These are phyloP conservation scores for Calvatia gigantea DNA, from an alignment of 768 basidiomycete species.

Conservation along the genomic window DNA sequence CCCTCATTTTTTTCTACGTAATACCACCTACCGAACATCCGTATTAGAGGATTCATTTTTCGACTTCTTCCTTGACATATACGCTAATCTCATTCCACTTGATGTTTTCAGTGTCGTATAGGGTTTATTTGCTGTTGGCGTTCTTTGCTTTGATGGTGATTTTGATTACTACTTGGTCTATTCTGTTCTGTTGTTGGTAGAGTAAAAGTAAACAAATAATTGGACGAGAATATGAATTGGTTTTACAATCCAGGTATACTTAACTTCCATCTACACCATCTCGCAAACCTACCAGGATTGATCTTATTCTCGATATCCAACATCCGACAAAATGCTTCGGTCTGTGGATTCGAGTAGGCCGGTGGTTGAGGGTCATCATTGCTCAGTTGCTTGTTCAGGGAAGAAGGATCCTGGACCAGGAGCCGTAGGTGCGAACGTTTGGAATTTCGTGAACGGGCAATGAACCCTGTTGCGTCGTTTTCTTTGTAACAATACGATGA, in stretches of 20 bases:
- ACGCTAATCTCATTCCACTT: too few relatives aligned
- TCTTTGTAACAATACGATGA: neutral
- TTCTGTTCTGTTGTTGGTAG: too few relatives aligned
- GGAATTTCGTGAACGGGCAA: conserved; percentile 48
- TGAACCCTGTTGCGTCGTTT: conserved; percentile 23
- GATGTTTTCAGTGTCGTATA: too few relatives aligned
- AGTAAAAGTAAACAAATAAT: too few relatives aligned
- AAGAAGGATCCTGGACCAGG: conserved; percentile 36
- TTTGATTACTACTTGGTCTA: too few relatives aligned
- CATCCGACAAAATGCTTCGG: conserved; percentile 79
- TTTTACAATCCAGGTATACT: too few relatives aligned
- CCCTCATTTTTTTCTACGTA: neutral
- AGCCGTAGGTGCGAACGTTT: conserved; percentile 68
- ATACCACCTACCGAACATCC: too few relatives aligned
- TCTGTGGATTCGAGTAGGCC: conserved; percentile 87
- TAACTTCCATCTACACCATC: neutral
- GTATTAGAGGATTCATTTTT: too few relatives aligned
- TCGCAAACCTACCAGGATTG: conserved; percentile 20
- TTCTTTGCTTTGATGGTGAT: too few relatives aligned
- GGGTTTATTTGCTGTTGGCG: too few relatives aligned
- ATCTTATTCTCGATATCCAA: conserved; percentile 73
- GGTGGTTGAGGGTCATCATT: conserved; percentile 28
- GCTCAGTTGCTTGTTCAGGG: conserved; percentile 15
- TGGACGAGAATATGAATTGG: too few relatives aligned
- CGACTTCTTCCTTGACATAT: too few relatives aligned